Base-by-base conservation (phyloP, 1,284 basidiomycete species). In the Fomitopsis palustris region DNA sequence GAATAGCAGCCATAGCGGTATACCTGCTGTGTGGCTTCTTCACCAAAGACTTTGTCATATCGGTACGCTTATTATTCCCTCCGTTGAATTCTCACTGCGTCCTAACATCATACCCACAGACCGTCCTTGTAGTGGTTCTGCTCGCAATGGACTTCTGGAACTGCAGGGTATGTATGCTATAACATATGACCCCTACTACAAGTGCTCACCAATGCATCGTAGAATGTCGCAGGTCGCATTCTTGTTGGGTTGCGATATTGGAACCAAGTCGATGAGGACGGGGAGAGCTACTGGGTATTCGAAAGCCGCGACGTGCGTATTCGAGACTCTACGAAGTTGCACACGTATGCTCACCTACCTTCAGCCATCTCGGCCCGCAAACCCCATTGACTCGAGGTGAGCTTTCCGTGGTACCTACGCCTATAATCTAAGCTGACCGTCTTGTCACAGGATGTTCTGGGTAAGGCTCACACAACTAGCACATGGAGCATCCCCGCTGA, bases 101-200 rank as follows among this genome's bases (percentile, higher is more conserved):
- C 31, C 53, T 33, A 16, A 43, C 12, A 33, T 3, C 55, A n/a
- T n/a, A n/a, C 43, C 23, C 17, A 33, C 70, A 96, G 92, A 96
- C 94, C 17, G 95, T 97, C 1, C 75, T 87, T 9, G 95, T 97
- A 0, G 95, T 97, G 23, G 87, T 96, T 1, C 78, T 98, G 23
- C 83, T 98, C 35, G 90, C 95, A 0, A 90, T 95, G 82, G 95
- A 98, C 75, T 98, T 98, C 72, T 97, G 95, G 96, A 97, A 96
- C 69, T 95, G 93, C 65, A 77, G 93, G 69, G 93, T 93, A 67
- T 62, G 84, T 72, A 10, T 27, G 16, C 17, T 58, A 16, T 35
- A 37, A 8, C 37, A 55, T 55, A 54, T 23, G 43, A n/a, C 27
- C 19, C n/a, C 27, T 35, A 41, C 55, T 39, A n/a, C 12, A 27